Evolutionary conservation across 257 asterid species (phyloP), one percentile per base, ranked within the genome.

Genomic region (Solanum medicagineum): DNA sequence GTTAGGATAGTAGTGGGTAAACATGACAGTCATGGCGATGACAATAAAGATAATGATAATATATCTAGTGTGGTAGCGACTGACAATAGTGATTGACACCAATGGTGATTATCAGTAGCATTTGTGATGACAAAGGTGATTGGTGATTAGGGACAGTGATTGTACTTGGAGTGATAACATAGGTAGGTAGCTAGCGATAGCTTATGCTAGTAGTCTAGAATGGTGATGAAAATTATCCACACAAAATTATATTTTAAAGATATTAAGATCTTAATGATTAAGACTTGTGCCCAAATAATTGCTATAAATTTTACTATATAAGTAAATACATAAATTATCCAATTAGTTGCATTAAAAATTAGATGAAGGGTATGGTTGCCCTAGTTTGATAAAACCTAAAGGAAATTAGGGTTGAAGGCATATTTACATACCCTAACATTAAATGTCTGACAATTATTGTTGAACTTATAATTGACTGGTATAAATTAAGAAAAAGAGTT

Each of bases 371-470:
- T 62, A 36, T 36, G 77, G 77, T 68, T 36, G 53, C 77, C 53
- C 77, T 69, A 69, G 26, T 36, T 17, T 36, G 53, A 69, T 51
- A 69, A 32, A 68, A 32, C 8, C 14, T 36, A 6, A 17, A 36
- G 26, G 26, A 69, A 69, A 36, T 69, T 69, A 69, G 51, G 79
- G 79, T 69, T 69, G 26, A 44, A 69, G 75, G 75, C 75, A 68
- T 68, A 68, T 40, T 40, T 17, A 69, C 79, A 36, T 19, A 15
- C 47, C 53, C 51, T 10, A 11, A 36, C 51, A 69, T 69, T 69
- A 69, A 69, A 69, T 69, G 79, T 36, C 15, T 69, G 79, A 17
- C 79, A 15, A 69, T 40, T 70, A 70, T 42, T 70, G 47, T 65
- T n/a, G 59, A 81, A 69, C 32, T 53, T 74, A 10, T 12, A 57